phyloP scores from a whole-genome alignment of 1,139 yeast genomes.

The Scheffersomyces parashehatae region DNA sequence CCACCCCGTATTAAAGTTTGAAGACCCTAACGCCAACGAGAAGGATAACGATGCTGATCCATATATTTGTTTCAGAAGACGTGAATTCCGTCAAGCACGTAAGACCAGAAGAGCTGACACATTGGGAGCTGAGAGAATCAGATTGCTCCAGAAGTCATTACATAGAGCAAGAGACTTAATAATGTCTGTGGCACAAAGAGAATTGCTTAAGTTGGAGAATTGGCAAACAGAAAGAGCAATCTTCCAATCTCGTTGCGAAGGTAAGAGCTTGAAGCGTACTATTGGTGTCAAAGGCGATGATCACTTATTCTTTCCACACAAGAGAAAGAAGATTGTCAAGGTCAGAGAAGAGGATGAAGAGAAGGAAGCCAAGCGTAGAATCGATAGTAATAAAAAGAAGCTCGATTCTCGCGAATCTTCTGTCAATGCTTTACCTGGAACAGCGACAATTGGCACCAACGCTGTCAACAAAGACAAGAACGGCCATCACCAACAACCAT shows the following conservation, averaged over 20 bases:
- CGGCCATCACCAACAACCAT: conserved; percentile 15
- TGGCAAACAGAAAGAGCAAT: conserved; percentile 61
- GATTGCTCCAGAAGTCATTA: conserved; percentile 73
- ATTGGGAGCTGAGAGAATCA: conserved; percentile 81
- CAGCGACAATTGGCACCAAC: conserved; percentile 11
- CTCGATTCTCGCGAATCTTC: conserved; percentile 20
- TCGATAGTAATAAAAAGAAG: conserved; percentile 20
- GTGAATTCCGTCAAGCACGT: conserved; percentile 94
- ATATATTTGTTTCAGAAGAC: conserved; percentile 90
- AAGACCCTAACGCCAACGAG: conserved; percentile 73
- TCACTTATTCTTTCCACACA: conserved; percentile 76
- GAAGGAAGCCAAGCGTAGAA: conserved; percentile 22
- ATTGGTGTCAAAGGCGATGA: conserved; percentile 83
- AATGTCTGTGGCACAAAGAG: conserved; percentile 73
- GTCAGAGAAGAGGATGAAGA: conserved; percentile 38
- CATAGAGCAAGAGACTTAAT: conserved; percentile 74
- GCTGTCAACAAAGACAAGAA: conserved; percentile 20
- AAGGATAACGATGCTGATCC: conserved; percentile 92
- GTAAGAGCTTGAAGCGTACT: conserved; percentile 72
- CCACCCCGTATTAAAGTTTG: conserved; percentile 77
- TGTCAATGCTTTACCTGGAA: conserved; percentile 11
- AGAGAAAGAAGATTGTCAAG: conserved; percentile 60
- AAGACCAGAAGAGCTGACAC: conserved; percentile 95
- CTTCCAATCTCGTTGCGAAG: conserved; percentile 69
- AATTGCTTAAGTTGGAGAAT: conserved; percentile 58